phyloP scores from a whole-genome alignment of 371 early-diverging fungal genomes.

The Cokeromyces recurvatus region DNA sequence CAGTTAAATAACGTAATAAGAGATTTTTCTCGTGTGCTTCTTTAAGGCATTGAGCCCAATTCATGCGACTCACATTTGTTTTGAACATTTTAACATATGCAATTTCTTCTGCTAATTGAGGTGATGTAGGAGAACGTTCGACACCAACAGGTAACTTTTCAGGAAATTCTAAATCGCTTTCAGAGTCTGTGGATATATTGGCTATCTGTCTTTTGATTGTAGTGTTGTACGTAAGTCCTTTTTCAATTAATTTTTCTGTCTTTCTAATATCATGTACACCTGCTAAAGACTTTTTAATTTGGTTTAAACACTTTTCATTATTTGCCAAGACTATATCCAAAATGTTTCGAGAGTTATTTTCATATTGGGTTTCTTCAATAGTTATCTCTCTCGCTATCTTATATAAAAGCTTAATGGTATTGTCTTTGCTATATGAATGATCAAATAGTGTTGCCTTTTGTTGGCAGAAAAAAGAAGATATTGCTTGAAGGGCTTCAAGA shows the following conservation, averaged over 20 bases:
- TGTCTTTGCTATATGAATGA: slow-evolving; percentile 15
- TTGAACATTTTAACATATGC: slow-evolving; percentile 17
- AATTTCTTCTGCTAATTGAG: slow-evolving; percentile 17
- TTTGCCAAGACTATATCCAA: slow-evolving; percentile 18
- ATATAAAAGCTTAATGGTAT: slow-evolving; percentile 13
- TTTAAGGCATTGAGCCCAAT: slow-evolving; percentile 15
- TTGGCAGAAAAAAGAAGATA: slow-evolving; percentile 18
- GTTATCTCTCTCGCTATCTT: slow-evolving; percentile 14
- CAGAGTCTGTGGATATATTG: slow-evolving; percentile 15
- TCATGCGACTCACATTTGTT: slow-evolving; percentile 11
- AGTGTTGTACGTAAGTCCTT: slow-evolving; percentile 15
- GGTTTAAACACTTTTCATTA: slow-evolving; percentile 15
- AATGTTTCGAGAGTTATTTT: slow-evolving; percentile 12
- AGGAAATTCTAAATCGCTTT: slow-evolving; percentile 19
- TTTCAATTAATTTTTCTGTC: slow-evolving; percentile 16
- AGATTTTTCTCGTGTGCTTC: slow-evolving; percentile 14
- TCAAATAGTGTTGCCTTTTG: slow-evolving; percentile 14
- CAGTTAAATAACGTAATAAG: slow-evolving; percentile 18
- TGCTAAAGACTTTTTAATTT: slow-evolving; percentile 16
- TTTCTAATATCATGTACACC: slow-evolving; percentile 16
- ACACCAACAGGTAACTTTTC: slow-evolving; percentile 15
- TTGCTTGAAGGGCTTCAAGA: slow-evolving; percentile 13
- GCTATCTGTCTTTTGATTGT: slow-evolving; percentile 15
- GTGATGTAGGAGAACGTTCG: slow-evolving; percentile 11
- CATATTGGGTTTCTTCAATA: slow-evolving; percentile 15